Evolutionary conservation across 345 rosid genomes (phyloP).

Genomic region (Aethionema arabicum): DNA sequence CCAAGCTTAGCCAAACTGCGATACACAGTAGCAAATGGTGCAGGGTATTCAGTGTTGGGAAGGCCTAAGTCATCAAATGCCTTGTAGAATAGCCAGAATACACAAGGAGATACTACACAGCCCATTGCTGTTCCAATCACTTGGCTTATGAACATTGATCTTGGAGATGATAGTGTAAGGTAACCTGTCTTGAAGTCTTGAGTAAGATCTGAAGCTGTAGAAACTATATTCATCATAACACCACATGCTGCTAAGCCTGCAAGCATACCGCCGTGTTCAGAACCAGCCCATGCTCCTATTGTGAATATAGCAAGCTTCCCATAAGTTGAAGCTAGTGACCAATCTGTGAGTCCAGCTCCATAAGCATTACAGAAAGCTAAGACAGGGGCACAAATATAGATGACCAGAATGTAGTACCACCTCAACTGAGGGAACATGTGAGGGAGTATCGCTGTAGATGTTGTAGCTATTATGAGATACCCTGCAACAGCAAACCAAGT

Average conservation of each 20-base stretch:
- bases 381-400: conserved; percentile 61
- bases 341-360: conserved; percentile 85
- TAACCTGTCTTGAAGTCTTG: conserved; percentile 92
- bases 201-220: conserved; percentile 79
- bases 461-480: conserved; percentile 49
- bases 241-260: conserved; percentile 88
- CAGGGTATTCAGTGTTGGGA: conserved; percentile 52
- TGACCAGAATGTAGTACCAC: conserved; percentile 69
- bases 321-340: conserved; percentile 83
- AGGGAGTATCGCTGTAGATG: conserved; percentile 56
- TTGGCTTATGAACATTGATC: conserved; percentile 76
- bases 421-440: conserved; percentile 60
- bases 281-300: conserved; percentile 75
- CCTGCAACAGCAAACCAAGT: conserved; percentile 60
- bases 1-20: conserved; percentile 67
- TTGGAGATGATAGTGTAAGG: conserved; percentile 77
- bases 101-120: conserved; percentile 68
- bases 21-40: conserved; percentile 59
- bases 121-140: conserved; percentile 84
- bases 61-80: conserved; percentile 64
- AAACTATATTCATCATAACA: conserved; percentile 87
- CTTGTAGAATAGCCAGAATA: conserved; percentile 79
- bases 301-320: conserved; percentile 79
- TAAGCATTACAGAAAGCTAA: conserved; percentile 83
- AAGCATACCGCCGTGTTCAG: conserved; percentile 60